Conservation (phyloP, 192 early-diverging fungal genomes). For the Linnemannia schmuckeri region DNA sequence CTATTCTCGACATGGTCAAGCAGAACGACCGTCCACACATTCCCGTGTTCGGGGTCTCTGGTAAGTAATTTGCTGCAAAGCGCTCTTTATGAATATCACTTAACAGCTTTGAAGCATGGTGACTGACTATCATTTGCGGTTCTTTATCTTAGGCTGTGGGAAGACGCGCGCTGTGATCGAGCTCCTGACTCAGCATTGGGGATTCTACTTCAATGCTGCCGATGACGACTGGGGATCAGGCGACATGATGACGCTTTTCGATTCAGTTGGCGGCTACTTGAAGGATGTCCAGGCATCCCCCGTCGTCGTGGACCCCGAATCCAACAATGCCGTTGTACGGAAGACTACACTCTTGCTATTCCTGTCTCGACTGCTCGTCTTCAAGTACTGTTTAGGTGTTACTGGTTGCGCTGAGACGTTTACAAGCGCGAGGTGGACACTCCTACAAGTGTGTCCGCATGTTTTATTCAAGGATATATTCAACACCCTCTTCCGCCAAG, state of each 20-base stretch:
- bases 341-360: slow-evolving; percentile 16
- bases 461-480: too few species aligned
- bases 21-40: not conserved
- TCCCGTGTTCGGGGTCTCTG: not conserved
- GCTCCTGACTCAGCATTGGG: slow-evolving; percentile 26
- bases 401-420: slow-evolving; percentile 13
- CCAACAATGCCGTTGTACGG: slow-evolving; percentile 11
- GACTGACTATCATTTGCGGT: not conserved
- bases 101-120: not conserved
- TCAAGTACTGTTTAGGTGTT: slow-evolving; percentile 20
- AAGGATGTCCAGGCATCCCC: too few species aligned
- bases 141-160: not conserved
- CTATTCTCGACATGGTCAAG: slow-evolving; percentile 13
- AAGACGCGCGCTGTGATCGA: not conserved
- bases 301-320: too few species aligned
- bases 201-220: slow-evolving; percentile 19
- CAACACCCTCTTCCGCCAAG: too few species aligned
- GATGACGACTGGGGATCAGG: slow-evolving; percentile 7
- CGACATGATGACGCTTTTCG: slow-evolving; percentile 27
- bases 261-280: too few species aligned
- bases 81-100: not conserved
- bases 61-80: not conserved
- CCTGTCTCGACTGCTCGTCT: slow-evolving; percentile 25
- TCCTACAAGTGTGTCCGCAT: slow-evolving; percentile 16
- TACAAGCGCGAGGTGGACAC: slow-evolving; percentile 11